Percentiles rank a stretch among this genome's conserved stretches.
Conservation (phyloP, 345 rosid species). For the Trapa bicornis region DNA sequence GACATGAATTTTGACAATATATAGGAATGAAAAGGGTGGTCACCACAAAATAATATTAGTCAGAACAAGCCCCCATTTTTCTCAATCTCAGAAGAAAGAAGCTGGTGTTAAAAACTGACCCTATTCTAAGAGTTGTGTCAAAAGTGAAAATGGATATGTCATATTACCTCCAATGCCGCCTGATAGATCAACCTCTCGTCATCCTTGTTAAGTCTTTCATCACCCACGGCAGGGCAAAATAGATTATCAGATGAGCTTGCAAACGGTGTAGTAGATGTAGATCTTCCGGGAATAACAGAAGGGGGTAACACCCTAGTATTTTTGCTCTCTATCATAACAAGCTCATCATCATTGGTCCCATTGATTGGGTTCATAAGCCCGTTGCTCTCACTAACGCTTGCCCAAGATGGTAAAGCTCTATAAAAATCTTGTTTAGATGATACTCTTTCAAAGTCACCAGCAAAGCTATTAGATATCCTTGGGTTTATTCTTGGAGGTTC, state of each 20-base stretch:
- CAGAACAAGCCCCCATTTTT: not conserved
- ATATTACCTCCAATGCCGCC: constrained; percentile 75
- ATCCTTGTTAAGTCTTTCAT: constrained; percentile 38
- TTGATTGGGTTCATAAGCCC: constrained; percentile 26
- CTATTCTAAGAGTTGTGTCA: not conserved
- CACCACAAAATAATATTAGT: not conserved
- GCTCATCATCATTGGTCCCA: constrained; percentile 26
- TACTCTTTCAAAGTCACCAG: constrained; percentile 36
- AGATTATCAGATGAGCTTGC: constrained; percentile 36
- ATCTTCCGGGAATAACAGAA: constrained; percentile 37
- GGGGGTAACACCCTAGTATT: constrained; percentile 53
- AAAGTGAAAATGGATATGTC: constrained; percentile 3
- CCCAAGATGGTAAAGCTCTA: constrained; percentile 42
- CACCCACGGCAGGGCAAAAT: constrained; percentile 33
- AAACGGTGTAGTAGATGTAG: constrained; percentile 26
- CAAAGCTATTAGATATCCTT: constrained; percentile 35
- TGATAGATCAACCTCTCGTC: constrained; percentile 83
- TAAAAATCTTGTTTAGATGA: constrained; percentile 49
- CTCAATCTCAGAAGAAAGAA: not conserved
- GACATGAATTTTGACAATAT: not conserved
- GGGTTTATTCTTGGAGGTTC: constrained; percentile 30
- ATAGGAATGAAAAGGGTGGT: not conserved
- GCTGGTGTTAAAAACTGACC: not conserved
- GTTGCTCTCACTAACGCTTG: constrained; percentile 26
- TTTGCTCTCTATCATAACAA: constrained; percentile 40